phyloP scores from a whole-genome alignment of 1,284 basidiomycete genomes.

The Xerocomus amazonicus region DNA sequence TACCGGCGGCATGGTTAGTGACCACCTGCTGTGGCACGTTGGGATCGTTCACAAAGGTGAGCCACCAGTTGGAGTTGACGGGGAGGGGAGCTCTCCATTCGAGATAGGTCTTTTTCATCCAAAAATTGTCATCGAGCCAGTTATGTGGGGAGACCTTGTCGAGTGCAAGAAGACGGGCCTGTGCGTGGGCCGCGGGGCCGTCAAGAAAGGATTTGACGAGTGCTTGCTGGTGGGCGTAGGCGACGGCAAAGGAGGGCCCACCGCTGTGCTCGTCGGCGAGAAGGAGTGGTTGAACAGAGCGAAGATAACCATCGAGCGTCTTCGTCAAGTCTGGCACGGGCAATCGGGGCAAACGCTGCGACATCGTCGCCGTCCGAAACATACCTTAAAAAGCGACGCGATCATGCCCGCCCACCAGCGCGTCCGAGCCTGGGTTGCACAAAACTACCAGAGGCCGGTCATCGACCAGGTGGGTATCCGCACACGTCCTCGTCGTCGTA shows the following conservation, averaged over 20 bases:
- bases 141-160: constrained; percentile 85
- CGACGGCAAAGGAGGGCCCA: constrained; percentile 47
- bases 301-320: constrained; percentile 79
- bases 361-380: constrained; percentile 18
- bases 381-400: constrained; percentile 15
- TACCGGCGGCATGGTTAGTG: constrained; percentile 40
- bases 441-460: constrained; percentile 49
- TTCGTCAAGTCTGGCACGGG: constrained; percentile 80
- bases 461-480: constrained; percentile 49
- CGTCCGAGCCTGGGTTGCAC: constrained; percentile 42
- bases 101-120: constrained; percentile 88
- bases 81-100: constrained; percentile 86
- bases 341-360: constrained; percentile 50
- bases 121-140: constrained; percentile 96
- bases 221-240: constrained; percentile 21
- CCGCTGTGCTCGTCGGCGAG: constrained; percentile 68
- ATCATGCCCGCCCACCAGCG: constrained; percentile 25
- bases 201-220: constrained; percentile 25
- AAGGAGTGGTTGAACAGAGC: constrained; percentile 77
- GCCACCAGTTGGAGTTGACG: constrained; percentile 98
- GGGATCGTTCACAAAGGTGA: constrained; percentile 73
- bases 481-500: neutral
- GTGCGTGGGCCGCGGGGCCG: constrained; percentile 33
- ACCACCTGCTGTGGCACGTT: constrained; percentile 47
- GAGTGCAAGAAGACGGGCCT: constrained; percentile 78